These are phyloP conservation scores for Salvia sclarea DNA, from an alignment of 305 asterid genomes.

Conservation along the genomic window DNA sequence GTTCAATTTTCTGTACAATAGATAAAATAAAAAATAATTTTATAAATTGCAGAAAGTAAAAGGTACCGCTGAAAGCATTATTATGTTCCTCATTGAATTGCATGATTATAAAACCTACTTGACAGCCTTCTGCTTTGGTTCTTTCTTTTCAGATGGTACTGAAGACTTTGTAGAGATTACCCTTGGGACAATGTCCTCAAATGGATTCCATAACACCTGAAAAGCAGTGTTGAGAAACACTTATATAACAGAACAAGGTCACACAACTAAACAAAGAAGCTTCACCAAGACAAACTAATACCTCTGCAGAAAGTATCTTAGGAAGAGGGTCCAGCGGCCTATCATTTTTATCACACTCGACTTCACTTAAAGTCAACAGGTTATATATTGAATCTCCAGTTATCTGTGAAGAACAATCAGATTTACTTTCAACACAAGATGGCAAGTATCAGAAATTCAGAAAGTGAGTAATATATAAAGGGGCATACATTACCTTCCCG, in stretches of 20 bases:
- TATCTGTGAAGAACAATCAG: conserved; percentile 49
- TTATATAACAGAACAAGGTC: conserved; percentile 26
- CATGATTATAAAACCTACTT: conserved; percentile 55
- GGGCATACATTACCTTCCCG: conserved; percentile 65
- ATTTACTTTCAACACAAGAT: conserved; percentile 27
- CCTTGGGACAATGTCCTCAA: conserved; percentile 89
- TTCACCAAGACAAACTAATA: conserved; percentile 37
- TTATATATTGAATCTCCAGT: conserved; percentile 88
- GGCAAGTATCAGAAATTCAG: conserved; percentile 5
- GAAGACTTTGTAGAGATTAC: conserved; percentile 44
- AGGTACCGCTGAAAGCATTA: conserved; percentile 14
- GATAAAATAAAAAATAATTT: conserved; percentile 30
- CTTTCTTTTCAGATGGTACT: conserved; percentile 52
- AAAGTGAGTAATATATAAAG: conserved; percentile 7
- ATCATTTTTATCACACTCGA: conserved; percentile 80
- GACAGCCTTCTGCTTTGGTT: conserved; percentile 59
- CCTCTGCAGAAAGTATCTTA: conserved; percentile 86
- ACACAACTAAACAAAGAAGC: background rate
- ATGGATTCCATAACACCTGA: conserved; percentile 94
- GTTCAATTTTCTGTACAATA: conserved; percentile 70
- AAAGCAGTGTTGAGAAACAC: conserved; percentile 28
- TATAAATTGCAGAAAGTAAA: background rate
- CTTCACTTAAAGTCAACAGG: conserved; percentile 74
- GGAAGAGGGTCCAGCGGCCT: conserved; percentile 85
- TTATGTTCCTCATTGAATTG: conserved; percentile 23